Evolutionary conservation across 2,329 filamentous ascomycete genomes (phyloP).

Genomic region (Pyrenophora teres): DNA sequence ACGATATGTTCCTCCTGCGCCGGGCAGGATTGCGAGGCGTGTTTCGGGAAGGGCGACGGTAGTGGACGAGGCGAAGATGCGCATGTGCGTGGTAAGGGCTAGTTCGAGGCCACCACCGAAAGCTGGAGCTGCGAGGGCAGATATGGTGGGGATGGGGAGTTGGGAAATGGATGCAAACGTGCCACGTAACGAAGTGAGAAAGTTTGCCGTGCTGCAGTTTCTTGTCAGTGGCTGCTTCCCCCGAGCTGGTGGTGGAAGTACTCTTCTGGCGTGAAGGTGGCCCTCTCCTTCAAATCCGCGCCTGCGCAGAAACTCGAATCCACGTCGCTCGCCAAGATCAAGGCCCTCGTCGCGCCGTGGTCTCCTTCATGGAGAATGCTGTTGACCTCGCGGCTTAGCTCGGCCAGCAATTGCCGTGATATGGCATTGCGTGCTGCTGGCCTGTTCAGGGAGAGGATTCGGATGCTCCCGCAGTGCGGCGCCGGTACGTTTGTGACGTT

Average conservation of each 20-base stretch:
- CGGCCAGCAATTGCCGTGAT: constrained; percentile 74
- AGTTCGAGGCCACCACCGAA: constrained; percentile 94
- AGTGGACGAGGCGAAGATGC: constrained; percentile 80
- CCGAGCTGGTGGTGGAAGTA: constrained; percentile 49
- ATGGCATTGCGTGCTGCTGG: constrained; percentile 88
- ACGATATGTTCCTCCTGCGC: constrained; percentile 89
- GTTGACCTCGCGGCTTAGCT: constrained; percentile 74
- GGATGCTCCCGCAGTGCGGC: constrained; percentile 80
- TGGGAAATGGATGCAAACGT: constrained; percentile 75
- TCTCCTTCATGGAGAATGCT: constrained; percentile 66
- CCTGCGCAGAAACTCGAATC: constrained; percentile 91
- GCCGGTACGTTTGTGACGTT: constrained; percentile 76
- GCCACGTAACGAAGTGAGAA: constrained; percentile 74
- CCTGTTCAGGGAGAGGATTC: constrained; percentile 84
- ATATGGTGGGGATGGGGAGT: constrained; percentile 87
- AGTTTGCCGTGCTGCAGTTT: constrained; percentile 70
- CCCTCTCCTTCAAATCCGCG: constrained; percentile 89
- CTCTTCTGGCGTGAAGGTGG: constrained; percentile 77
- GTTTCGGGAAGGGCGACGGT: constrained; percentile 87
- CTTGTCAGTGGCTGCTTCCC: constrained; percentile 14
- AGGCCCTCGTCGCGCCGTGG: constrained; percentile 69
- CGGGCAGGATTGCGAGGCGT: constrained; percentile 88
- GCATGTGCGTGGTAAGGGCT: constrained; percentile 85
- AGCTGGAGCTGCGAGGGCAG: constrained; percentile 81
- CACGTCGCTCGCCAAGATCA: constrained; percentile 84